Evolutionary conservation across 1,139 yeast species (phyloP).

Genomic region (Suhomyces yuchorum): DNA sequence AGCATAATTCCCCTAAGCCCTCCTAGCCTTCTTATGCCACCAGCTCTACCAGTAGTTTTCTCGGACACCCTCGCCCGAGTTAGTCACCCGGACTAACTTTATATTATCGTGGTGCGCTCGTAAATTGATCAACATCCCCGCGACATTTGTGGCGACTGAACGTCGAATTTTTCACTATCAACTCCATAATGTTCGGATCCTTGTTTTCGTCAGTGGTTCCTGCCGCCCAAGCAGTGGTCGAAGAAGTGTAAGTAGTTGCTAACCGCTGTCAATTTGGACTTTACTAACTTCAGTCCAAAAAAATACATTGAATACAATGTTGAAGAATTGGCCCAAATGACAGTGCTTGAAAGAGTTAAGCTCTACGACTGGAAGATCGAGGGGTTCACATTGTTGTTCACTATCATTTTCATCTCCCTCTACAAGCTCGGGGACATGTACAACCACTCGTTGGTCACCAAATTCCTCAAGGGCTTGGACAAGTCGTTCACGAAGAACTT

Average conservation of each 20-base stretch:
- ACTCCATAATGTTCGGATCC: slow-evolving; percentile 7
- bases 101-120: slow-evolving; percentile 1
- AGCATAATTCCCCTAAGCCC: too few relatives aligned
- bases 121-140: slow-evolving; percentile 1
- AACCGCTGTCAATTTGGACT: background rate
- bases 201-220: slow-evolving; percentile 7
- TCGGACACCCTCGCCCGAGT: background rate
- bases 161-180: slow-evolving; percentile 11
- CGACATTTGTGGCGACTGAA: slow-evolving; percentile 8
- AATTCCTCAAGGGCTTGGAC: slow-evolving; percentile 47
- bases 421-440: slow-evolving; percentile 60
- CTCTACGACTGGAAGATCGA: slow-evolving; percentile 80
- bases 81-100: background rate
- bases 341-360: slow-evolving; percentile 51
- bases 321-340: slow-evolving; percentile 55
- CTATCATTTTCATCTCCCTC: slow-evolving; percentile 45
- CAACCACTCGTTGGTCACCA: slow-evolving; percentile 59
- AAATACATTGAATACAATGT: slow-evolving; percentile 42
- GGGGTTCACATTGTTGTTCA: slow-evolving; percentile 52
- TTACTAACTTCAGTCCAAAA: slow-evolving; percentile 15
- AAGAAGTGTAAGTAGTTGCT: slow-evolving; percentile 9
- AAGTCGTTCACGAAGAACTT: slow-evolving; percentile 64
- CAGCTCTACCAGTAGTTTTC: background rate
- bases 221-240: slow-evolving; percentile 3
- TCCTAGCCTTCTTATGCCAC: too few relatives aligned